Conservation (phyloP, 441 rosid species). For the Aquilaria agallochum region DNA sequence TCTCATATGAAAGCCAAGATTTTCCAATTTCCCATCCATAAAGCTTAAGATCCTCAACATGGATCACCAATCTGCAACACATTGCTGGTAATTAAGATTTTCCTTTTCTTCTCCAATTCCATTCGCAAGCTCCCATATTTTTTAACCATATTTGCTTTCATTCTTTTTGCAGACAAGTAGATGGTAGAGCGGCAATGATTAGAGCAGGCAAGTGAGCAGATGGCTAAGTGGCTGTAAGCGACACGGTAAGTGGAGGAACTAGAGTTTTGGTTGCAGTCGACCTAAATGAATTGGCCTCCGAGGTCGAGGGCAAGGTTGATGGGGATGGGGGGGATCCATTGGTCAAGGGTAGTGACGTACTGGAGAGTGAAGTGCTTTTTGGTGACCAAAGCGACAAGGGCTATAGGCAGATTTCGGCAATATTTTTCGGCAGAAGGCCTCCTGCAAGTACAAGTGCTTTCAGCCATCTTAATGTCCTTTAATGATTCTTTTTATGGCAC, state of each 20-base stretch:
- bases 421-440: too few relatives aligned
- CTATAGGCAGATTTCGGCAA: slow-evolving; percentile 36
- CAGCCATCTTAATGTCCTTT: too few relatives aligned
- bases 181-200: slow-evolving; percentile 39
- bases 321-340: slow-evolving; percentile 57
- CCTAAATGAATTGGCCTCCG: slow-evolving; percentile 60
- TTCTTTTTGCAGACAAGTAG: slow-evolving; percentile 6
- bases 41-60: too few relatives aligned
- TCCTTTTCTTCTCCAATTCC: too few relatives aligned
- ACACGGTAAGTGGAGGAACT: slow-evolving; percentile 55
- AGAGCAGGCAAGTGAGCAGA: slow-evolving; percentile 42
- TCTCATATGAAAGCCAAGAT: too few relatives aligned
- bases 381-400: slow-evolving; percentile 46
- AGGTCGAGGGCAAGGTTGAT: slow-evolving; percentile 48
- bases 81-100: too few relatives aligned
- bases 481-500: too few relatives aligned
- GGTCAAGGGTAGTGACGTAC: slow-evolving; percentile 43
- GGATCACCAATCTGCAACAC: too few relatives aligned
- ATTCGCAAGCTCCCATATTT: too few relatives aligned
- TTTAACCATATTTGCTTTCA: too few relatives aligned
- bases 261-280: slow-evolving; percentile 53
- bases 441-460: too few relatives aligned
- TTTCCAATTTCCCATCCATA: too few relatives aligned
- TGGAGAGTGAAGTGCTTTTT: slow-evolving; percentile 59
- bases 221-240: slow-evolving; percentile 38